phyloP scores from a whole-genome alignment of 495 filamentous ascomycete genomes.

The Trichocladium antarcticum region DNA sequence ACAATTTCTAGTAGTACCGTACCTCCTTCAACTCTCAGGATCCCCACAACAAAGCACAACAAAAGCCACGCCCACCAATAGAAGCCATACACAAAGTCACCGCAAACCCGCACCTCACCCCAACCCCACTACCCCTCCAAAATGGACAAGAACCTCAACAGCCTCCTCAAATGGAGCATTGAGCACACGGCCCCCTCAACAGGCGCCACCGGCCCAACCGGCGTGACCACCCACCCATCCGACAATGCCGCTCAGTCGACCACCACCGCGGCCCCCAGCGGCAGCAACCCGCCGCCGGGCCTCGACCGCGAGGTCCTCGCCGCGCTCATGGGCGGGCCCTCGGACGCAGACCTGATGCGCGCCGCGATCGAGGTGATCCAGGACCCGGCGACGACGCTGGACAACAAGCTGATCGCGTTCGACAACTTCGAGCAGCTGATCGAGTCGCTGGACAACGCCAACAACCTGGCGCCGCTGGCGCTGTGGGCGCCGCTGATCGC shows the following conservation, averaged over 20 bases:
- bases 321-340: constrained; percentile 63
- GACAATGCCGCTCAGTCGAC: constrained; percentile 6
- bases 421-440: constrained; percentile 94
- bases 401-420: constrained; percentile 76
- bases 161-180: constrained; percentile 90
- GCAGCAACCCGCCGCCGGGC: constrained; percentile 16
- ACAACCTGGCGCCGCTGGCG: constrained; percentile 66
- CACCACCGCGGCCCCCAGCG: constrained; percentile 23
- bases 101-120: background rate
- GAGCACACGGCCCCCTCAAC: constrained; percentile 49
- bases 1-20: too few species aligned
- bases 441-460: constrained; percentile 88
- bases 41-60: too few species aligned
- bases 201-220: constrained; percentile 38
- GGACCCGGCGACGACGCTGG: constrained; percentile 51
- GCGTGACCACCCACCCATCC: constrained; percentile 15
- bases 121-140: constrained; percentile 5
- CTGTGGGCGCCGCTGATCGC: constrained; percentile 72
- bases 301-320: constrained; percentile 57
- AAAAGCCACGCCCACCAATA: background rate
- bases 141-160: constrained; percentile 42
- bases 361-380: constrained; percentile 64
- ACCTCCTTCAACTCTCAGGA: too few species aligned
- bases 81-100: background rate
- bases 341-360: constrained; percentile 83